Evolutionary conservation across 2,329 filamentous ascomycete species (phyloP).

Genomic region (Aureobasidium sp.): DNA sequence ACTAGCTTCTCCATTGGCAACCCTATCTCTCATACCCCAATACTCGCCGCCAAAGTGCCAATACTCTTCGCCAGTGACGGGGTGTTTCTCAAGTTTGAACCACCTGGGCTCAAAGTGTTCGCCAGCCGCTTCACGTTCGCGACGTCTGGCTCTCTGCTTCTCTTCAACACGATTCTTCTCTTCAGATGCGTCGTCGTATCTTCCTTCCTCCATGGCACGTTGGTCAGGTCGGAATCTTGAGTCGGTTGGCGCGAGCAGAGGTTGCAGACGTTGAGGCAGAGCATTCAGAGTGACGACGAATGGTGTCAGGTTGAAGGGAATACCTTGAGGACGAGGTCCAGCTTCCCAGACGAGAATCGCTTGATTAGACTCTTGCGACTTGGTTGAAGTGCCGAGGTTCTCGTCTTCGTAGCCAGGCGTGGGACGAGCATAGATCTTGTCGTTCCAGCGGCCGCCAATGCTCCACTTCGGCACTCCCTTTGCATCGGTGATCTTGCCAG

Average conservation of each 20-base stretch:
- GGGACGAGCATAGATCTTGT: slow-evolving; percentile 87
- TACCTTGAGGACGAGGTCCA: slow-evolving; percentile 68
- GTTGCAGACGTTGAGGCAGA: slow-evolving; percentile 70
- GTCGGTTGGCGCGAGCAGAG: slow-evolving; percentile 82
- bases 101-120: slow-evolving; percentile 79
- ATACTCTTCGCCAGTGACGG: slow-evolving; percentile 77
- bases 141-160: slow-evolving; percentile 71
- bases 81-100: slow-evolving; percentile 69
- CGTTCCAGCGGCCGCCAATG: slow-evolving; percentile 93
- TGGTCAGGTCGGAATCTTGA: slow-evolving; percentile 91
- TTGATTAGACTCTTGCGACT: slow-evolving; percentile 44
- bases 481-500: slow-evolving; percentile 75
- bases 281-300: slow-evolving; percentile 94
- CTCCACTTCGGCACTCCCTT: slow-evolving; percentile 78
- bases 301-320: slow-evolving; percentile 95
- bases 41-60: slow-evolving; percentile 89
- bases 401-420: slow-evolving; percentile 83
- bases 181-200: slow-evolving; percentile 84
- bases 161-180: slow-evolving; percentile 96
- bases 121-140: slow-evolving; percentile 66
- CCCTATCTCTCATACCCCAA: slow-evolving; percentile 67
- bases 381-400: slow-evolving; percentile 20
- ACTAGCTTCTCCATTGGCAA: slow-evolving; percentile 52
- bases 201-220: slow-evolving; percentile 96
- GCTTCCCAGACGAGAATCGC: slow-evolving; percentile 93